Evolutionary conservation across 2,329 filamentous ascomycete genomes (phyloP).

Genomic region (Scytalidium sp.): DNA sequence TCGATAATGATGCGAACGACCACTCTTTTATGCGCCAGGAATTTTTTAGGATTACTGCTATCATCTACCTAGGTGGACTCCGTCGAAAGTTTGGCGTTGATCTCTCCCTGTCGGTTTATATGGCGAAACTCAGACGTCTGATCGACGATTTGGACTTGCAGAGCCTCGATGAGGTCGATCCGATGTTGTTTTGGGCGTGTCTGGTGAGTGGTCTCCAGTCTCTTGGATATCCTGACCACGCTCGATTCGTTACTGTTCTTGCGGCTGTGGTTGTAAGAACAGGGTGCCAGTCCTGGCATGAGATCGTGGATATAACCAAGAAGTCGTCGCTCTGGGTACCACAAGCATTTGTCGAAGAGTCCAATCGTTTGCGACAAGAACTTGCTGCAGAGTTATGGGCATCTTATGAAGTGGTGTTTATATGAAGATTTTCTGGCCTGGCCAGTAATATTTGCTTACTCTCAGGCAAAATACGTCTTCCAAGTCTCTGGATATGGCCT

Average conservation of each 20-base stretch:
- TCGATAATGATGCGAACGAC: neutral
- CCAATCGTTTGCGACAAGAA: neutral
- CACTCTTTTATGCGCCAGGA: neutral
- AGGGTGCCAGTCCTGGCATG: slow-evolving; percentile 3
- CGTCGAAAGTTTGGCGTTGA: slow-evolving; percentile 6
- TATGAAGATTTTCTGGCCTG: no score
- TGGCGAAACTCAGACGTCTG: slow-evolving; percentile 3
- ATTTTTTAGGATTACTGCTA: slow-evolving; percentile 2
- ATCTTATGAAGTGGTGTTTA: neutral
- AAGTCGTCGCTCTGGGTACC: slow-evolving; percentile 7
- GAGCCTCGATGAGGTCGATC: neutral
- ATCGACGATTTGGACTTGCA: neutral
- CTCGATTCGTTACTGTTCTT: slow-evolving; percentile 4
- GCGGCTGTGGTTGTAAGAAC: neutral
- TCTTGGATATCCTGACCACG: neutral
- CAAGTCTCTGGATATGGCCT: no score
- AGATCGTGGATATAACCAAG: neutral
- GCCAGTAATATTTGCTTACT: no score
- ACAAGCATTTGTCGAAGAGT: slow-evolving; percentile 5
- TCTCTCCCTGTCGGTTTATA: slow-evolving; percentile 2
- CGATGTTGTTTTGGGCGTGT: slow-evolving; percentile 5
- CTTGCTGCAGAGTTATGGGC: neutral
- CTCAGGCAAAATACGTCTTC: no score
- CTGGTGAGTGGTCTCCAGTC: slow-evolving; percentile 5
- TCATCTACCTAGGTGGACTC: slow-evolving; percentile 6